Conservation (phyloP, 768 basidiomycete species). For the Pisolithus orientalis region DNA sequence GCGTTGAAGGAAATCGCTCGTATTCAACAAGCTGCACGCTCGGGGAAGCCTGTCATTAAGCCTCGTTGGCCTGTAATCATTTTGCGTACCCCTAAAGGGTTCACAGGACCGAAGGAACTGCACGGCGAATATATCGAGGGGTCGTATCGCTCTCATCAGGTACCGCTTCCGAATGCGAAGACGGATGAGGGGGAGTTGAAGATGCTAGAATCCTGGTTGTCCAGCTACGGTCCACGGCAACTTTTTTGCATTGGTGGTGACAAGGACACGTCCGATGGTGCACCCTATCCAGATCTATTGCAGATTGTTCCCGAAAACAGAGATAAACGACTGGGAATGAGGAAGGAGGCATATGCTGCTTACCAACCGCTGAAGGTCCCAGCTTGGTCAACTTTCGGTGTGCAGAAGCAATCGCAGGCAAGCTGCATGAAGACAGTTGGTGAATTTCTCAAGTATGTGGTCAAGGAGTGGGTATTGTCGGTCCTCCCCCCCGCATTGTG, state of each 20-base stretch:
- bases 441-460: conserved; percentile 47
- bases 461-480: conserved; percentile 38
- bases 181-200: conserved; percentile 56
- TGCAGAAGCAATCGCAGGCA: conserved; percentile 49
- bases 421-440: conserved; percentile 78
- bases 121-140: conserved; percentile 74
- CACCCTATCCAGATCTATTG: conserved; percentile 51
- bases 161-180: conserved; percentile 73
- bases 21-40: conserved; percentile 77
- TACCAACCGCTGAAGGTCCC: conserved; percentile 60
- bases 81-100: conserved; percentile 81
- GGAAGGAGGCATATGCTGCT: conserved; percentile 58
- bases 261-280: conserved; percentile 32
- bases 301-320: conserved; percentile 47
- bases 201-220: conserved; percentile 65
- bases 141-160: conserved; percentile 83
- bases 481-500: background rate
- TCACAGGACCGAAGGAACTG: conserved; percentile 59
- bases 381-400: conserved; percentile 53
- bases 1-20: conserved; percentile 63
- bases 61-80: conserved; percentile 90
- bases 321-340: conserved; percentile 63
- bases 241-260: conserved; percentile 42
- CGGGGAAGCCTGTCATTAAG: conserved; percentile 71
- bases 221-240: conserved; percentile 61